Evolutionary conservation across 2,329 filamentous ascomycete genomes (phyloP).

Genomic region (Chrysosporium queenslandicum): DNA sequence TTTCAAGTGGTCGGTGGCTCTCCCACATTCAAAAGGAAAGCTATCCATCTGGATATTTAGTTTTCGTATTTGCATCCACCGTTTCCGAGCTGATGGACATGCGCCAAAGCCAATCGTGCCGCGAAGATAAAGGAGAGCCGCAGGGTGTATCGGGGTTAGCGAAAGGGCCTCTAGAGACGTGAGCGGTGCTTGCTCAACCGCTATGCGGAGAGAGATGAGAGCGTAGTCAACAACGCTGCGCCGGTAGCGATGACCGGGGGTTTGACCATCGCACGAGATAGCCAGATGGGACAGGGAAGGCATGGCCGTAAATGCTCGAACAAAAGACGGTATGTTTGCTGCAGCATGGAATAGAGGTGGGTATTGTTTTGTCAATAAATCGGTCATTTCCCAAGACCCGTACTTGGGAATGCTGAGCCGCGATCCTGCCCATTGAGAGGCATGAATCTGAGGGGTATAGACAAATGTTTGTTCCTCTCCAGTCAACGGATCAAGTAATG

Average conservation of each 20-base stretch:
- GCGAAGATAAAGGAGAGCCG: slow-evolving; percentile 66
- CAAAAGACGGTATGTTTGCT: slow-evolving; percentile 76
- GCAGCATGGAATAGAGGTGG: slow-evolving; percentile 82
- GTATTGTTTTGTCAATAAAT: slow-evolving; percentile 76
- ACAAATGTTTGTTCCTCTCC: slow-evolving; percentile 71
- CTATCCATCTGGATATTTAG: slow-evolving; percentile 63
- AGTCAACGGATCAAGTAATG: slow-evolving; percentile 66
- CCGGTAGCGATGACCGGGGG: slow-evolving; percentile 58
- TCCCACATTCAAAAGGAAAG: slow-evolving; percentile 38
- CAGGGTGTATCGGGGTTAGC: slow-evolving; percentile 62
- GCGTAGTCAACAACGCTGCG: slow-evolving; percentile 77
- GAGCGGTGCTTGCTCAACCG: slow-evolving; percentile 63
- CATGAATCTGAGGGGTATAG: slow-evolving; percentile 61
- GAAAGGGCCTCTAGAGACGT: slow-evolving; percentile 58
- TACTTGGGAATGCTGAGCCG: slow-evolving; percentile 59
- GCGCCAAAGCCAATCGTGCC: slow-evolving; percentile 64
- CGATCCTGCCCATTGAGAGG: slow-evolving; percentile 51
- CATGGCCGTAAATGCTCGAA: slow-evolving; percentile 60
- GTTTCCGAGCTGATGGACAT: slow-evolving; percentile 57
- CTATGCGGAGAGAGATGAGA: slow-evolving; percentile 74
- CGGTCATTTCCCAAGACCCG: slow-evolving; percentile 65
- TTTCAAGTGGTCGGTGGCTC: slow-evolving; percentile 60
- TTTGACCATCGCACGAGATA: slow-evolving; percentile 65
- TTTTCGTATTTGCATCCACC: slow-evolving; percentile 69
- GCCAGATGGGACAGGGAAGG: slow-evolving; percentile 62